These are phyloP conservation scores for Helianthus tuberosus DNA, from an alignment of 129 eudicot genomes.

Conservation along the genomic window DNA sequence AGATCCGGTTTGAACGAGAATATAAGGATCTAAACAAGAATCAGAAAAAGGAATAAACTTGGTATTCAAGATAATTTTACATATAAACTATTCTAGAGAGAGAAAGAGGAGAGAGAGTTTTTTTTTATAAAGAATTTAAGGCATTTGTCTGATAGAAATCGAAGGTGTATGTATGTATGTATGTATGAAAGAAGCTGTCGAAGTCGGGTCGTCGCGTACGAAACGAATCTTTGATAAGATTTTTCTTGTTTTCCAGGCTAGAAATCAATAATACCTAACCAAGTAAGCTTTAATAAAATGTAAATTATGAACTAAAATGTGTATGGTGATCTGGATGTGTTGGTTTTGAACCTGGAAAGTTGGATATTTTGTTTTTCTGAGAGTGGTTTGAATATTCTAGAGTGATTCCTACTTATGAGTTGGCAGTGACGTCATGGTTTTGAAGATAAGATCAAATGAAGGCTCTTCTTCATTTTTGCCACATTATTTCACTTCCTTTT, in stretches of 20 bases:
- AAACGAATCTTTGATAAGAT: conserved; percentile 50
- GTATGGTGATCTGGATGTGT: not conserved
- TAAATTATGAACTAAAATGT: not conserved
- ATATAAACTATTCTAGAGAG: conserved; percentile 9
- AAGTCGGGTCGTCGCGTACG: conserved; percentile 90
- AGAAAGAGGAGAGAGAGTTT: conserved; percentile 2
- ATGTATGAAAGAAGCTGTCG: conserved; percentile 41
- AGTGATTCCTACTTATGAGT: conserved; percentile 55
- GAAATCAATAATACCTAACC: no score
- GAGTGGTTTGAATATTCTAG: conserved; percentile 66
- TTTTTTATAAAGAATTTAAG: not conserved
- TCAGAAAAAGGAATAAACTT: conserved; percentile 70
- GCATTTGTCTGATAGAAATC: conserved; percentile 23
- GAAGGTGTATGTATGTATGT: no score
- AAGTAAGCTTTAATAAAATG: not conserved
- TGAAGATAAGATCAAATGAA: conserved; percentile 63
- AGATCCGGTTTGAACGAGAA: conserved; percentile 65
- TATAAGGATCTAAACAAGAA: conserved; percentile 78
- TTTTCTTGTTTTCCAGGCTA: conserved; percentile 10
- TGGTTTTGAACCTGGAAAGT: not conserved
- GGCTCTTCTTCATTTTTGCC: conserved; percentile 12
- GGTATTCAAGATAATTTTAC: conserved; percentile 34
- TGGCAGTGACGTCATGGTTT: conserved; percentile 52
- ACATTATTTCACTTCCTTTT: conserved; percentile 5
- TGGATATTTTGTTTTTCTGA: conserved; percentile 17